Evolutionary conservation across 2,329 filamentous ascomycete species (phyloP).

Genomic region (Cercospora sp.): DNA sequence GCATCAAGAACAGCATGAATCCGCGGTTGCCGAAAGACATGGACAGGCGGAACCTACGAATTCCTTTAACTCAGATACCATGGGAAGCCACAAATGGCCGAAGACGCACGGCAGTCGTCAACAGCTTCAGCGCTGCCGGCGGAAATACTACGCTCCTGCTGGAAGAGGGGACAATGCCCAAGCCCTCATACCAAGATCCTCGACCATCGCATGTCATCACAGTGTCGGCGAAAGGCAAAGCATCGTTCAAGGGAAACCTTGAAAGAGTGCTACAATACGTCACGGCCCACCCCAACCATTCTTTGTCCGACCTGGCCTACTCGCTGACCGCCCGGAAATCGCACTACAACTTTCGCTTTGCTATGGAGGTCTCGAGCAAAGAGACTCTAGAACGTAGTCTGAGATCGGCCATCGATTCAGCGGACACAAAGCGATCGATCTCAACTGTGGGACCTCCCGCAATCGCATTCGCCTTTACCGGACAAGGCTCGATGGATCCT

Average conservation of each 20-base stretch:
- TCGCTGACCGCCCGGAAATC: constrained; percentile 62
- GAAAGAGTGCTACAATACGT: constrained; percentile 58
- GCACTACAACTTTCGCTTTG: constrained; percentile 45
- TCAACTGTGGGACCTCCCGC: constrained; percentile 23
- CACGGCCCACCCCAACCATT: constrained; percentile 51
- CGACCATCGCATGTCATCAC: constrained; percentile 60
- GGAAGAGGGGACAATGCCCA: constrained; percentile 57
- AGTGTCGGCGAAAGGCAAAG: constrained; percentile 57
- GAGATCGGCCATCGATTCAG: background rate
- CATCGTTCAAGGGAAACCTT: constrained; percentile 55
- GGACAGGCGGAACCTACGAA: constrained; percentile 58
- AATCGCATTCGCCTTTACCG: constrained; percentile 45
- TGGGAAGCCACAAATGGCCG: constrained; percentile 36
- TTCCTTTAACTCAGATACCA: constrained; percentile 51
- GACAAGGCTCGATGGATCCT: constrained; percentile 39
- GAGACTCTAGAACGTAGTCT: constrained; percentile 32
- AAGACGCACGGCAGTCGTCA: constrained; percentile 52
- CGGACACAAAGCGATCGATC: constrained; percentile 7
- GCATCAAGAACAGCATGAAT: constrained; percentile 66
- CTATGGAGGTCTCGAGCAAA: constrained; percentile 36
- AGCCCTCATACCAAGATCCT: constrained; percentile 46
- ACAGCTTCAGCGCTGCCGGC: constrained; percentile 71
- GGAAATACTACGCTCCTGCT: constrained; percentile 69
- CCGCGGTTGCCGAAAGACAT: constrained; percentile 60
- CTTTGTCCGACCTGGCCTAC: constrained; percentile 61